Evolutionary conservation across 257 asterid species (phyloP), one percentile per base, ranked within the genome.

Genomic region (Fraxinus anomala): DNA sequence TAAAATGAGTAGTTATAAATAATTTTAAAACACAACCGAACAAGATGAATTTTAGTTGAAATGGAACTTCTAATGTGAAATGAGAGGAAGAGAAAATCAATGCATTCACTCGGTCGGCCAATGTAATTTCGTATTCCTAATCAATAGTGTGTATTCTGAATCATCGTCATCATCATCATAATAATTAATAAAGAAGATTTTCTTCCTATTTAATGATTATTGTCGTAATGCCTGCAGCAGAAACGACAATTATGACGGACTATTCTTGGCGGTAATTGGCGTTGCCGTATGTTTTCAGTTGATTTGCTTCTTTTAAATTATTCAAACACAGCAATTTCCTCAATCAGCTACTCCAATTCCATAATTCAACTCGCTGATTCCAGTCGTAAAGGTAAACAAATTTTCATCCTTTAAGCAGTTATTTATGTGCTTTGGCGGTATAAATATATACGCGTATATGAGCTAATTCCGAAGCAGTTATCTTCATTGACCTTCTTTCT

Each of bases 401-500:
- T 49, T 0, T 49, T 16, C 61, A 2, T 49, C 61, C 23, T 49
- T 49, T 49, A 49, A 9, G 5, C 19, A 49, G 61, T 49, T 49
- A 49, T 16, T 2, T 16, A 7, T 49, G n/a, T 49, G n/a, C 1
- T 49, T 17, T 49, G 8, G 17, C 21, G 23, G 7, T 49, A 16
- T 49, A 49, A 37, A 37, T 37, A 37, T 37, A 37, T 37, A 49
- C 21, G 61, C 5, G n/a, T 49, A 49, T 49, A 14, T 49, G 59
- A 8, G 44, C 44, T 9, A 39, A 39, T 39, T 39, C 11, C 44
- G 10, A 74, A 51, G 77, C n/a, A 12, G 59, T 49, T 49, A 21
- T 49, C 6, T 17, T 17, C 17, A 49, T 49, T 49, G 68, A 37
- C 42, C 9, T 34, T 59, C 49, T 68, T 66, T 89, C 99, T 93